Base-by-base conservation (phyloP, 2,329 filamentous ascomycete species). In the Claviceps africana region DNA sequence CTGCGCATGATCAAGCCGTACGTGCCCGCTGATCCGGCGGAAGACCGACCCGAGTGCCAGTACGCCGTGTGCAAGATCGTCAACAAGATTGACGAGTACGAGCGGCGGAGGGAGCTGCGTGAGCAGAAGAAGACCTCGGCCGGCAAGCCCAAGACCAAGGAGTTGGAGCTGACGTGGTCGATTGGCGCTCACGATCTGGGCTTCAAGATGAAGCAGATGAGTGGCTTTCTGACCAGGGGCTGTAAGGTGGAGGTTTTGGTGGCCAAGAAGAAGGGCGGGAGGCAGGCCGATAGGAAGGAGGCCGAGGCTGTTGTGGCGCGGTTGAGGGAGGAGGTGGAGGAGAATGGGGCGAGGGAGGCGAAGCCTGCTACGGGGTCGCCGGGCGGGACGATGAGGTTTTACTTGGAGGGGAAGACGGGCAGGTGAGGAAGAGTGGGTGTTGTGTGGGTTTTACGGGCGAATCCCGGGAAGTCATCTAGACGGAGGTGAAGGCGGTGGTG, bases 151-250 rank as follows among this genome's bases (percentile, higher is more conserved):
- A 74, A 72, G 57, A 63, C 67, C 17, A 96, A 96, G 70, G 83
- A 84, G 63, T 67, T 96, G n/a, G 90, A 96, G 69, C 60, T 97
- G 60, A 91, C 88, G 66, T 97, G 90, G 90, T 82, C 84, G 35
- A 94, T 95, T 61, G 82, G 82, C 55, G 63, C 67, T 13, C 78
- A 91, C 63, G 90, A 96, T 70, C 66, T 95, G 50, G 70, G 70
- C n/a, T 83, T 86, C 64, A 79, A 83, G 62, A 64, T 93, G 65
- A 77, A 77, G 61, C 79, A 81, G 69, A 65, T 91, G 60, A 69
- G 69, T 55, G 74, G 70, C 51, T 95, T 95, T 63, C 63, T 96
- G 63, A 70, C 65, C 9, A 87, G 88, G 65, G 89, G 89, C 1
- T 76, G 78, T 64, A 81, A 76, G 63, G 88, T 96, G 21, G 84